Evolutionary conservation across 2,329 filamentous ascomycete species (phyloP), one percentile per base, ranked within the genome.

Genomic region (Penicillium sp.): DNA sequence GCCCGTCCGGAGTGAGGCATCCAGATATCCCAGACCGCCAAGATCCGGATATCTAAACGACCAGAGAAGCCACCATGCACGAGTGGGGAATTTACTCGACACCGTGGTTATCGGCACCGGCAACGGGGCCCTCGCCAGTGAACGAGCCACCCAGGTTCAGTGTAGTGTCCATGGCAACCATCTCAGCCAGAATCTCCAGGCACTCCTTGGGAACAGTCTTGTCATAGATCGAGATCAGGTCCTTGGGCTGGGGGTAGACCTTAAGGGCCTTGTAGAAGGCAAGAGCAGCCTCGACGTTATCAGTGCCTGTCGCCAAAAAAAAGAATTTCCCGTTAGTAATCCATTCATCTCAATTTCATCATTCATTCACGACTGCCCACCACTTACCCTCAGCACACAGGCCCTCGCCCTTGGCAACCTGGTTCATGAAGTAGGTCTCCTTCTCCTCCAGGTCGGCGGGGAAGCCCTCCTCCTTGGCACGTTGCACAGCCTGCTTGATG

Each of bases 231-330:
- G 87, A 87, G 78, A 99, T 97, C 72, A 99, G 84, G 75, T 98
- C 95, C 72, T 89, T 87, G 13, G 94, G 95, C 73, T 92, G 91
- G 56, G 95, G 95, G 82, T 99, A 99, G 71, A 98, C 95, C 86
- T 99, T 99, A 70, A 99, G 87, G 49, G 93, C 95, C 85, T 93
- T 96, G 87, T 98, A 99, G 83, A 99, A 99, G 79, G 91, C 92
- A 64, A 98, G 83, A 53, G 95, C 94, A 56, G 95, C 92, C 68
- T 97, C 93, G 62, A 97, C 80, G 60, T 80, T 77, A 59, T 78
- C 73, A 53, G 76, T 72, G 53, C 76, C 80, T 81, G 59, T 37
- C 26, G 12, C 19, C n/a, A n/a, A 53, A 50, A 63, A 55, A 61
- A 40, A 44, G 26, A 9, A 9, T 42, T n/a, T 7, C 38, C n/a